Conservation (phyloP, 768 basidiomycete genomes). For the Chiua virens region DNA sequence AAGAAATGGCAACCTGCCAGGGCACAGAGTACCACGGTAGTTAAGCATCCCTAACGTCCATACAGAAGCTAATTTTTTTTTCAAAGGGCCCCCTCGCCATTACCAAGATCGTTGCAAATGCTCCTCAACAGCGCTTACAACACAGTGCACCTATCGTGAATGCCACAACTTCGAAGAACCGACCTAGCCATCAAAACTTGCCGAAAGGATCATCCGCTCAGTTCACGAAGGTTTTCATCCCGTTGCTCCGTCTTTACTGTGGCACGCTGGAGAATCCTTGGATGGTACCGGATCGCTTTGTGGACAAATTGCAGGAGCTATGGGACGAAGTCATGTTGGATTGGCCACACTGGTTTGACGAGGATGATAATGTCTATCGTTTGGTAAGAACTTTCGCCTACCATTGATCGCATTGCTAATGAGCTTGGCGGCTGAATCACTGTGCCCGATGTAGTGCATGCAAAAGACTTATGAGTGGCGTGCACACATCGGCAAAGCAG, state of each 20-base stretch:
- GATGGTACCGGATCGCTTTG: not conserved
- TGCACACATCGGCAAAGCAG: not conserved
- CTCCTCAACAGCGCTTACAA: not conserved
- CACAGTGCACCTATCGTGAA: not conserved
- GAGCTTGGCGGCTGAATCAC: not conserved
- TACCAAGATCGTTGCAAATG: not conserved
- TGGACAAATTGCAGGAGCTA: not conserved
- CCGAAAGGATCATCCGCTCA: not conserved
- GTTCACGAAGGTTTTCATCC: not conserved
- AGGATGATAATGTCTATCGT: too few species aligned
- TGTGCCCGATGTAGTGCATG: not conserved
- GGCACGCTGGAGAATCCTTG: not conserved
- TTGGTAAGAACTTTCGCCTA: not conserved
- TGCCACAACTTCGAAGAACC: not conserved
- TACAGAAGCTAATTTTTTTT: not conserved
- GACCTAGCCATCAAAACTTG: not conserved
- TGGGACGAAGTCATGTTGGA: not conserved
- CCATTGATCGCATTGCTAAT: too few species aligned
- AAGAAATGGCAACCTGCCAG: not conserved
- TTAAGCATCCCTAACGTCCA: not conserved
- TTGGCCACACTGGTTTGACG: not conserved
- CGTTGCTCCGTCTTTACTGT: not conserved
- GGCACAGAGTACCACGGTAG: not conserved
- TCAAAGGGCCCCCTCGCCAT: not conserved
- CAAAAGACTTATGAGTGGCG: slow-evolving; percentile 1